Evolutionary conservation across 257 asterid species (phyloP).

Genomic region (Rubia yunnanensis): DNA sequence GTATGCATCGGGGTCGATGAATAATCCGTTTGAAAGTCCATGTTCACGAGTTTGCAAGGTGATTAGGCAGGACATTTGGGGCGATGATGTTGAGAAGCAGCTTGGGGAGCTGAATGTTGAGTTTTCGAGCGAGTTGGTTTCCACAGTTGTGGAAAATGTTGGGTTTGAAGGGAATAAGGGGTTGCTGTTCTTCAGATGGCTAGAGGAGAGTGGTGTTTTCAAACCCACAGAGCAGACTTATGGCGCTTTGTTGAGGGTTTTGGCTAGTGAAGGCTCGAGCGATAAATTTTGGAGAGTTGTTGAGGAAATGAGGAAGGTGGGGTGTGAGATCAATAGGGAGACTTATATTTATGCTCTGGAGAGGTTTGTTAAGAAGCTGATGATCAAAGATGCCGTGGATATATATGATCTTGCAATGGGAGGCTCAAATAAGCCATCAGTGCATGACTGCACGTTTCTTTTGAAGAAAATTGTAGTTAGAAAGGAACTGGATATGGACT

Average conservation of each 20-base stretch:
- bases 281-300: constrained; percentile 65
- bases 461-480: constrained; percentile 66
- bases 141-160: constrained; percentile 39
- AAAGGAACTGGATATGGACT: constrained; percentile 60
- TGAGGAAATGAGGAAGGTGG: constrained; percentile 59
- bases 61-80: constrained; percentile 56
- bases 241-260: constrained; percentile 47
- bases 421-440: constrained; percentile 53
- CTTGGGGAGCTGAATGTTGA: constrained; percentile 38
- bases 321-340: constrained; percentile 50
- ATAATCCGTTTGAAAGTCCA: constrained; percentile 20
- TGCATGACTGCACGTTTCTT: constrained; percentile 53
- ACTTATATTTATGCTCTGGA: constrained; percentile 34
- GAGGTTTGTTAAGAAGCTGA: constrained; percentile 39
- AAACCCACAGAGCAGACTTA: constrained; percentile 44
- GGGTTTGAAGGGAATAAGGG: constrained; percentile 48
- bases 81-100: constrained; percentile 54
- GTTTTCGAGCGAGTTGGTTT: constrained; percentile 50
- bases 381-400: constrained; percentile 68
- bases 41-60: constrained; percentile 37
- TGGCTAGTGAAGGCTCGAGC: constrained; percentile 40
- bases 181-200: constrained; percentile 78
- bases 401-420: constrained; percentile 67
- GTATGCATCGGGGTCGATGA: constrained; percentile 38
- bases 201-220: constrained; percentile 59